Percentiles rank a stretch among this genome's conserved stretches.
These are phyloP conservation scores for Achlya hypogyna DNA, from an alignment of 352 stramenopile genomes.

Conservation along the genomic window DNA sequence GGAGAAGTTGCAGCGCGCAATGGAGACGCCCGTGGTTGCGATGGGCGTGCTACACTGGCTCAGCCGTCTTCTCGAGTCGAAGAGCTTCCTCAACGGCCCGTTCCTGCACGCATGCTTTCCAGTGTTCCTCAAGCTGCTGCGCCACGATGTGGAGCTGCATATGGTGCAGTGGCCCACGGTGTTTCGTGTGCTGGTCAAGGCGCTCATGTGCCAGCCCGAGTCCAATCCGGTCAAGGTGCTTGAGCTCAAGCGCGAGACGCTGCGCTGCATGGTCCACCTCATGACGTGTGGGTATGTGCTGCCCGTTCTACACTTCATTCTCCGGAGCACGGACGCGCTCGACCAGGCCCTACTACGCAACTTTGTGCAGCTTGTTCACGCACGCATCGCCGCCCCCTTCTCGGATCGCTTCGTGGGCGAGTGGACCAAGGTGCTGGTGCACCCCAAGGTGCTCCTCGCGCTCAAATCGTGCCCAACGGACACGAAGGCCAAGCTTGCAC, in stretches of 20 bases:
- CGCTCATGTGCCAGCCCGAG: conserved; percentile 58
- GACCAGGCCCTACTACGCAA: conserved; percentile 78
- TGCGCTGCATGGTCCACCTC: conserved; percentile 82
- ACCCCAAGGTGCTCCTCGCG: conserved; percentile 77
- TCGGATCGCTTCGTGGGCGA: conserved; percentile 65
- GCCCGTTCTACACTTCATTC: conserved; percentile 75
- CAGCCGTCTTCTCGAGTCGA: conserved; percentile 59
- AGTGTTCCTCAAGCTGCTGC: conserved; percentile 65
- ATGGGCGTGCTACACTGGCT: conserved; percentile 83
- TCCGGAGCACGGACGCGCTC: conserved; percentile 64
- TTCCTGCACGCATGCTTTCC: conserved; percentile 80
- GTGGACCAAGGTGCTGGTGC: conserved; percentile 62
- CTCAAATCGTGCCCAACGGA: conserved; percentile 71
- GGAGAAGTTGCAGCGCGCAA: conserved; percentile 64
- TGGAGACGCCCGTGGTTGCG: conserved; percentile 72
- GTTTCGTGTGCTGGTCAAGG: conserved; percentile 70
- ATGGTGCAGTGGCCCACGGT: conserved; percentile 74
- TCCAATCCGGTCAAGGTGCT: conserved; percentile 80
- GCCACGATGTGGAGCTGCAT: conserved; percentile 68
- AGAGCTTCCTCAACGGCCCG: conserved; percentile 73
- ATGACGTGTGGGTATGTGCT: conserved; percentile 81
- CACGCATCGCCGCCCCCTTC: conserved; percentile 61
- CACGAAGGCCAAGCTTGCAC: conserved; percentile 61
- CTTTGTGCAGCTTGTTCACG: conserved; percentile 75
- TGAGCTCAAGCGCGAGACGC: conserved; percentile 72